Percentiles rank a stretch among this genome's conserved stretches.
phyloP scores from a whole-genome alignment of 2,329 filamentous ascomycete genomes.

The Aspergillus alliaceus region DNA sequence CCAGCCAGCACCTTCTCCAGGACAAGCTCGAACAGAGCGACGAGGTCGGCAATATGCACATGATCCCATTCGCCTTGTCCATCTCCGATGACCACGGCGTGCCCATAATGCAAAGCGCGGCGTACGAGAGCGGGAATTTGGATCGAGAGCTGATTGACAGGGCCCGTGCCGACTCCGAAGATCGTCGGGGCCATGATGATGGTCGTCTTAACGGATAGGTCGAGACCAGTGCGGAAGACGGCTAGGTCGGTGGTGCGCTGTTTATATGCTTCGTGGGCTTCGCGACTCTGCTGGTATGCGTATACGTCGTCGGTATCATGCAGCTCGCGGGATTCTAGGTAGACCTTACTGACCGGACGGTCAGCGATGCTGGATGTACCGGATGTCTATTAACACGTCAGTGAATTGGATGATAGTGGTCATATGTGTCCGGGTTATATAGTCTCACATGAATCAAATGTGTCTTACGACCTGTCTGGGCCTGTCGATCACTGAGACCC shows the following conservation, averaged over 20 bases:
- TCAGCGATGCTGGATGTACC: slow-evolving; percentile 36
- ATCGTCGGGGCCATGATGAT: slow-evolving; percentile 51
- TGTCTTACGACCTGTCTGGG: slow-evolving; percentile 34
- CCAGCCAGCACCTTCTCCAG: slow-evolving; percentile 25
- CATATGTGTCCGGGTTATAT: no score
- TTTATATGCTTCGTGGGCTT: slow-evolving; percentile 38
- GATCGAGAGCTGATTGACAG: slow-evolving; percentile 41
- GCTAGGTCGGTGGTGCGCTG: slow-evolving; percentile 49
- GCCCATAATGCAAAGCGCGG: slow-evolving; percentile 30
- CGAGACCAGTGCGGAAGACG: slow-evolving; percentile 42
- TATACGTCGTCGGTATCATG: slow-evolving; percentile 50
- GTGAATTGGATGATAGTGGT: no score
- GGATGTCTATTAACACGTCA: background rate
- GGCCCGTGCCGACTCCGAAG: slow-evolving; percentile 37
- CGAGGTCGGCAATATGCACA: slow-evolving; percentile 49
- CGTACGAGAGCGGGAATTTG: slow-evolving; percentile 41
- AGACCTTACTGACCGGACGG: slow-evolving; percentile 36
- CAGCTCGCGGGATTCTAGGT: slow-evolving; percentile 35
- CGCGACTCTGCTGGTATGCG: slow-evolving; percentile 38
- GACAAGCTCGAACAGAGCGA: slow-evolving; percentile 40
- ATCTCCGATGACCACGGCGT: slow-evolving; percentile 35
- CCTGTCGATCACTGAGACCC: slow-evolving; percentile 43
- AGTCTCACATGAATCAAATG: slow-evolving; percentile 45
- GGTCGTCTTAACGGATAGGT: slow-evolving; percentile 44
- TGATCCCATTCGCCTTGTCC: slow-evolving; percentile 44